Evolutionary conservation across 2,329 filamentous ascomycete species (phyloP).

Genomic region (Pseudogymnoascus sp.): DNA sequence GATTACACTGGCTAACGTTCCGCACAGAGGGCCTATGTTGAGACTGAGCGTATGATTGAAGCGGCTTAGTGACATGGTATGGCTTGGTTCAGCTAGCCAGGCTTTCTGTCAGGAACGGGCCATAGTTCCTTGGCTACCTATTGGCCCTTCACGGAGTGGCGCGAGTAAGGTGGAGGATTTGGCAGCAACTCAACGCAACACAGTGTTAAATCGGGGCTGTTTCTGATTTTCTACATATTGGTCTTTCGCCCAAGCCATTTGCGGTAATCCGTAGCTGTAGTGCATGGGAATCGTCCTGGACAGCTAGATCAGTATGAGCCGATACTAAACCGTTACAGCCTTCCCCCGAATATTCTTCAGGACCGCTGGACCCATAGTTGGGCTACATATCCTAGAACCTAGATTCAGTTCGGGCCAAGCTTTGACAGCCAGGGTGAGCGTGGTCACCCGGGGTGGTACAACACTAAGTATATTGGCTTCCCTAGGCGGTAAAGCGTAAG

Average conservation of each 20-base stretch:
- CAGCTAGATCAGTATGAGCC: neutral
- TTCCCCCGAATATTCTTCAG: neutral
- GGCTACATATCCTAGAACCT: neutral
- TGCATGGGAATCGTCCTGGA: neutral
- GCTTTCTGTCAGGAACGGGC: neutral
- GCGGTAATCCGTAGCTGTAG: neutral
- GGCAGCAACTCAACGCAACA: neutral
- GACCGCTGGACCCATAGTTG: neutral
- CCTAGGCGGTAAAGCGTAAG: neutral
- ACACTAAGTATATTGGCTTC: neutral
- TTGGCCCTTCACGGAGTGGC: neutral
- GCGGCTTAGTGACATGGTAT: neutral
- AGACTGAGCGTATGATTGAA: neutral
- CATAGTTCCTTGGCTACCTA: neutral
- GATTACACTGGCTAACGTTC: neutral
- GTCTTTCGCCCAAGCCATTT: neutral
- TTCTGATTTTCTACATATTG: neutral
- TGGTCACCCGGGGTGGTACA: neutral
- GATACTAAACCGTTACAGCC: neutral
- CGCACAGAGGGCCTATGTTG: neutral
- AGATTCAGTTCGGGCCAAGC: neutral
- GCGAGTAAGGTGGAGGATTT: neutral
- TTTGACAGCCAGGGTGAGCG: neutral
- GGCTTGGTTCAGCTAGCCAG: conserved; percentile 1
- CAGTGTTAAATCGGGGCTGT: neutral